Evolutionary conservation across 495 filamentous ascomycete genomes (phyloP).

Genomic region (Melanomma pulvis-pyrius): DNA sequence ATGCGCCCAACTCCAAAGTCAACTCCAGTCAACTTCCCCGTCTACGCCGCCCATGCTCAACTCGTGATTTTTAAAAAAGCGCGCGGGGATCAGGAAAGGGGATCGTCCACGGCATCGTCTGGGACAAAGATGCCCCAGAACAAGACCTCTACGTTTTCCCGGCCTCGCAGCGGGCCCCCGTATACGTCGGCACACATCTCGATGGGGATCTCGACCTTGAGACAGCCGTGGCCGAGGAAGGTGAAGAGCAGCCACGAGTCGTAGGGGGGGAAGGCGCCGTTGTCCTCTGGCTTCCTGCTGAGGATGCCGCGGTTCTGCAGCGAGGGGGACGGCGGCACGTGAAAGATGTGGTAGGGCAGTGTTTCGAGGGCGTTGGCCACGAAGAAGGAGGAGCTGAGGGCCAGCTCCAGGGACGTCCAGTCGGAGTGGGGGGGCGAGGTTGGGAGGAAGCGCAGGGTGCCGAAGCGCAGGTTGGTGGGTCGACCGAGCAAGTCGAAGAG

Average conservation of each 20-base stretch:
- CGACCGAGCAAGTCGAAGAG: slow-evolving; percentile 27
- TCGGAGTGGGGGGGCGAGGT: neutral
- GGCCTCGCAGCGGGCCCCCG: slow-evolving; percentile 15
- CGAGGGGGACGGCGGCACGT: slow-evolving; percentile 15
- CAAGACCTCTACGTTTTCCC: slow-evolving; percentile 31
- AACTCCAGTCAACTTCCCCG: neutral
- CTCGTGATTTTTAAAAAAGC: neutral
- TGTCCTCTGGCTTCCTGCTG: slow-evolving; percentile 19
- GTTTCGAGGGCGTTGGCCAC: slow-evolving; percentile 29
- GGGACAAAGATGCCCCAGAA: slow-evolving; percentile 33
- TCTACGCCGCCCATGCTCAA: neutral
- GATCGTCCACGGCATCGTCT: neutral
- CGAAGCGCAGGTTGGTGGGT: slow-evolving; percentile 27
- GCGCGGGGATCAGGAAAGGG: neutral
- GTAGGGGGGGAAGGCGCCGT: slow-evolving; percentile 24
- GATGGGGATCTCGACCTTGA: slow-evolving; percentile 30
- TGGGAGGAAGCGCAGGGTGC: slow-evolving; percentile 29
- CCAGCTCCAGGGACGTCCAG: slow-evolving; percentile 18
- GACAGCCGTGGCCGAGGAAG: slow-evolving; percentile 22
- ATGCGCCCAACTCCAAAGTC: slow-evolving; percentile 26
- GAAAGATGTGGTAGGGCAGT: slow-evolving; percentile 20
- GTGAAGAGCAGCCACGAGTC: slow-evolving; percentile 35
- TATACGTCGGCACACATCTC: slow-evolving; percentile 34
- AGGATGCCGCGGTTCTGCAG: slow-evolving; percentile 28
- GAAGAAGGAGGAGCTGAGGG: slow-evolving; percentile 26